Base-by-base conservation (phyloP, 2,329 filamentous ascomycete species). In the Pseudogymnoascus sp. region DNA sequence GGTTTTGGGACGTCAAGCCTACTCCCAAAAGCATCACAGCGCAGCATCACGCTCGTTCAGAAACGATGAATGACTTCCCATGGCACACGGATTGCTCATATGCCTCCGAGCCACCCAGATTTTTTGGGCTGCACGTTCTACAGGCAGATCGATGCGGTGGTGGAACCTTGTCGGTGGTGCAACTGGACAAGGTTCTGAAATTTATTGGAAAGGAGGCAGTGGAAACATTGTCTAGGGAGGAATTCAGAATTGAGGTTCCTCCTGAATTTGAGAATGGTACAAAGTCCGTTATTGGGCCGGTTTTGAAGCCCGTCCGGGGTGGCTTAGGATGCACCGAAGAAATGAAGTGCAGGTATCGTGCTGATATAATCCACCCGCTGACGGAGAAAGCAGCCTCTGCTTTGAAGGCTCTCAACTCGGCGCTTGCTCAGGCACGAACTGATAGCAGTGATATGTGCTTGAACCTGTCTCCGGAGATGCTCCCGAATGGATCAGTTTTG, bases 51-150 rank as follows among this genome's bases (percentile, higher is more conserved):
- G 67, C 66, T 24, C 62, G 68, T 50, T 69, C 67, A 2, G 66
- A 69, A 63, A 71, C 68, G 0, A 68, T 65, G 58, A 37, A 68
- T n/a, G 64, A 66, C 8, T 71, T 71, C 58, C 69, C 69, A n/a
- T 71, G 70, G 70, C 69, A 71, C 60, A 71, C 70, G 3, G 70
- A 71, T 60, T 71, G 69, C 41, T 69, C 66, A 1, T 71, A 70
- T 37, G 69, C 68, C 29, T 39, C 41, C 11, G 31, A 36, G 9
- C 69, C 69, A 15, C 70, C 70, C 7, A 65, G 67, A 11, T 69
- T 66, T 54, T 70, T 71, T 58, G 70, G 67, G 2, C 64, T 71
- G 1, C 68, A 71, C 21, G 65, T 71, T 10, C 57, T 71, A 11
- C 68, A 68, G 7, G 54, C 64, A 1, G 69, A 71, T 37, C 59